These are phyloP conservation scores for Galerina marginata DNA, from an alignment of 768 basidiomycete genomes.

Conservation along the genomic window DNA sequence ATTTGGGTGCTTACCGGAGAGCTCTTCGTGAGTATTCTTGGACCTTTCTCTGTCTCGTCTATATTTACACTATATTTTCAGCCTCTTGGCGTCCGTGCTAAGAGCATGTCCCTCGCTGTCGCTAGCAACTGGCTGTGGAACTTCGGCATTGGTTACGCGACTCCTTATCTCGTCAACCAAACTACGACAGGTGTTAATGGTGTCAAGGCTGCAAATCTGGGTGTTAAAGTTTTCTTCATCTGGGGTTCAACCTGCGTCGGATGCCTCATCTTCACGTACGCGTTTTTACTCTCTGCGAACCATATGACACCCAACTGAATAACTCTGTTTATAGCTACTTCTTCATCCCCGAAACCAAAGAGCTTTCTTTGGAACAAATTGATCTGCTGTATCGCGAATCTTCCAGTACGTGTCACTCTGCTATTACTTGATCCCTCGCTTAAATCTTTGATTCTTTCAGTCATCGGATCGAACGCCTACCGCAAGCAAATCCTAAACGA, in stretches of 20 bases:
- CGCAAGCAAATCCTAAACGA: slow-evolving; percentile 34
- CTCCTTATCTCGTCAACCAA: slow-evolving; percentile 61
- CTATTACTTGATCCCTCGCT: neutral
- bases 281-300: slow-evolving; percentile 44
- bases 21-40: slow-evolving; percentile 54
- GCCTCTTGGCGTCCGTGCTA: slow-evolving; percentile 78
- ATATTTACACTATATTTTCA: neutral
- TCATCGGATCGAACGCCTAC: slow-evolving; percentile 48
- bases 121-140: slow-evolving; percentile 69
- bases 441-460: slow-evolving; percentile 18
- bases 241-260: slow-evolving; percentile 71
- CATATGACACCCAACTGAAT: slow-evolving; percentile 45
- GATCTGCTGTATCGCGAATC: slow-evolving; percentile 76
- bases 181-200: slow-evolving; percentile 24
- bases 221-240: slow-evolving; percentile 83
- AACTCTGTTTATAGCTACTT: slow-evolving; percentile 11
- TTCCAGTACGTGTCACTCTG: slow-evolving; percentile 19
- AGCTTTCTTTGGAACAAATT: slow-evolving; percentile 81
- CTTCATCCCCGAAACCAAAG: slow-evolving; percentile 57
- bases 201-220: slow-evolving; percentile 49
- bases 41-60: neutral
- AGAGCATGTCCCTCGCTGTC: slow-evolving; percentile 75
- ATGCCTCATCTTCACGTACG: slow-evolving; percentile 73
- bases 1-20: slow-evolving; percentile 74
- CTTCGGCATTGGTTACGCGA: slow-evolving; percentile 68